Conservation (phyloP, 2,329 filamentous ascomycete species). For the Aspergillus quadricinctus region DNA sequence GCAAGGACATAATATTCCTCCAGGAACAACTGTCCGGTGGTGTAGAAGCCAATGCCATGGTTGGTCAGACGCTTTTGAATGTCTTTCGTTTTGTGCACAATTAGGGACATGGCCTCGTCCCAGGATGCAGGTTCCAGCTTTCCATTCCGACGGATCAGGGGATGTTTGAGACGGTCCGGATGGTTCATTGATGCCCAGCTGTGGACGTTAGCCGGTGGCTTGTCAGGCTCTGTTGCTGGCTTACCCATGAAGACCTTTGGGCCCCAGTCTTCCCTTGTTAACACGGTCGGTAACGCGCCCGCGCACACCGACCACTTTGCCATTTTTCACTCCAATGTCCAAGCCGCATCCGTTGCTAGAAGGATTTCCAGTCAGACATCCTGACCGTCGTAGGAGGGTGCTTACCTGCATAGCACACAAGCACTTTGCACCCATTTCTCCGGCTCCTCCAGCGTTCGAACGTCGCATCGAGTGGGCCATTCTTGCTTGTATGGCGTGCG, state of each 20-base stretch:
- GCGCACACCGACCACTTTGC: constrained; percentile 35
- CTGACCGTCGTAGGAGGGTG: background rate
- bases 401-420: constrained; percentile 36
- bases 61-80: constrained; percentile 28
- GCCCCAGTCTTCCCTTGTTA: constrained; percentile 33
- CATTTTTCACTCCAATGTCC: constrained; percentile 34
- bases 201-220: background rate
- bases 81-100: constrained; percentile 29
- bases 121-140: constrained; percentile 31
- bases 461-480: constrained; percentile 32
- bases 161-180: constrained; percentile 29
- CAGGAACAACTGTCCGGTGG: constrained; percentile 35
- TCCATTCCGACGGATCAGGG: constrained; percentile 32
- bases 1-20: constrained; percentile 41
- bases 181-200: constrained; percentile 28
- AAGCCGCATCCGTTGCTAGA: constrained; percentile 35
- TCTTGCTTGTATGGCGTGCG: constrained; percentile 32
- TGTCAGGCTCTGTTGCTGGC: background rate
- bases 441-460: constrained; percentile 26
- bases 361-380: background rate
- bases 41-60: constrained; percentile 39
- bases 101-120: constrained; percentile 38
- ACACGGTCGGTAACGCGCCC: constrained; percentile 30
- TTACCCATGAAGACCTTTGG: constrained; percentile 33
- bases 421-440: constrained; percentile 39